Evolutionary conservation across 2,329 filamentous ascomycete species (phyloP).

Genomic region (Drechslerella stenobrocha): DNA sequence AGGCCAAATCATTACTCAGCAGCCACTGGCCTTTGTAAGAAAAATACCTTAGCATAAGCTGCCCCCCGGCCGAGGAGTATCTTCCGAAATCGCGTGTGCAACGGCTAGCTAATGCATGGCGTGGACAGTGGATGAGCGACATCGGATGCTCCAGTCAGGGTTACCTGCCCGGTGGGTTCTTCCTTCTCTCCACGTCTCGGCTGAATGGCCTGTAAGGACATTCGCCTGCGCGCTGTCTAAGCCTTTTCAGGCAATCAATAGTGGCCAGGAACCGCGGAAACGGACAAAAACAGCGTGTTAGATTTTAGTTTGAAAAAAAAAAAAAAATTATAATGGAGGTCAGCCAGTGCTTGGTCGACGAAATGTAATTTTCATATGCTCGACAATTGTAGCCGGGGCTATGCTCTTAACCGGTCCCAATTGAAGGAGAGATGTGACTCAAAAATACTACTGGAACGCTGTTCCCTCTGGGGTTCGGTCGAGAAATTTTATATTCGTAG

Average conservation of each 20-base stretch:
- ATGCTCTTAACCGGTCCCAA: too few species aligned
- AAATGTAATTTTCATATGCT: conserved; percentile 2
- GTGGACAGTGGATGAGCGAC: conserved; percentile 37
- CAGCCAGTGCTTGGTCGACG: too few species aligned
- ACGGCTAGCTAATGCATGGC: conserved; percentile 8
- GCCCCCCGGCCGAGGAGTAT: not conserved
- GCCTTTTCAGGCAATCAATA: conserved; percentile 27
- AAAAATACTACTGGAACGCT: too few species aligned
- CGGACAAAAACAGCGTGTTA: not conserved
- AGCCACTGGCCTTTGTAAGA: too few species aligned
- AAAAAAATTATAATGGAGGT: too few species aligned
- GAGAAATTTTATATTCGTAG: conserved; percentile 32
- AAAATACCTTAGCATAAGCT: too few species aligned
- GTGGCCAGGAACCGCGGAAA: conserved; percentile 19
- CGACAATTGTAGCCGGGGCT: too few species aligned
- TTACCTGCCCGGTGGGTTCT: conserved; percentile 13
- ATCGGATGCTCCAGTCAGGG: conserved; percentile 35
- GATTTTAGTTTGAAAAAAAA: conserved; percentile 8
- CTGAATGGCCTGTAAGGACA: conserved; percentile 56
- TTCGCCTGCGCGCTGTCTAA: conserved; percentile 53
- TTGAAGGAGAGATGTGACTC: too few species aligned
- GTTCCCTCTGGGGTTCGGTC: conserved; percentile 1
- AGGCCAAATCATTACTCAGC: too few species aligned
- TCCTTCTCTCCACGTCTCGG: conserved; percentile 46
- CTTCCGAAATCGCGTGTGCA: conserved; percentile 3